Conservation (phyloP, 257 asterid species). For the Solanum peruvianum region DNA sequence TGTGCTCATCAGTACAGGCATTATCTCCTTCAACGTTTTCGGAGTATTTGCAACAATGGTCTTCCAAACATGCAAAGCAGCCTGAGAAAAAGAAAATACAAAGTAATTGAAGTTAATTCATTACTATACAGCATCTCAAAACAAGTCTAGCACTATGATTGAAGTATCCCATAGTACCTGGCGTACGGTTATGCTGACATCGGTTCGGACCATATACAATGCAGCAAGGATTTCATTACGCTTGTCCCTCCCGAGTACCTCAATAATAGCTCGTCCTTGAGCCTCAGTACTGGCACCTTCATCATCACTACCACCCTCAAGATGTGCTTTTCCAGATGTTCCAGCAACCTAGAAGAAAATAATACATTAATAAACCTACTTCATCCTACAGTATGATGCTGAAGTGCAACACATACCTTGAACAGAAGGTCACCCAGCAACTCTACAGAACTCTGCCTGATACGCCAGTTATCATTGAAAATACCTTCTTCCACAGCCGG, state of each 20-base stretch:
- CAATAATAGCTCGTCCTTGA: slow-evolving; percentile 97
- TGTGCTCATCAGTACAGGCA: slow-evolving; percentile 96
- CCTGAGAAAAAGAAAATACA: slow-evolving; percentile 31
- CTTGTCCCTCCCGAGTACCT: slow-evolving; percentile 90
- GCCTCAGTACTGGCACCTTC: slow-evolving; percentile 99
- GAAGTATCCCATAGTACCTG: slow-evolving; percentile 48
- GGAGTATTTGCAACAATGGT: slow-evolving; percentile 99
- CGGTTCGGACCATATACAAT: slow-evolving; percentile 95
- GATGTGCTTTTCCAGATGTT: slow-evolving; percentile 98
- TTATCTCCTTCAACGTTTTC: slow-evolving; percentile 88
- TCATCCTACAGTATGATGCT: not conserved
- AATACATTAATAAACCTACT: not conserved
- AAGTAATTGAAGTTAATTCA: not conserved
- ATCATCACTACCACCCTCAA: slow-evolving; percentile 99
- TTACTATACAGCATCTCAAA: slow-evolving; percentile 4
- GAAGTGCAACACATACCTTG: slow-evolving; percentile 41
- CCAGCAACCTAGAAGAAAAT: slow-evolving; percentile 85
- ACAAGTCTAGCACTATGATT: not conserved
- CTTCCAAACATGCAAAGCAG: slow-evolving; percentile 99
- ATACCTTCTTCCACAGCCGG: slow-evolving; percentile 99
- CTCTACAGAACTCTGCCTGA: slow-evolving; percentile 98
- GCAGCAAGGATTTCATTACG: slow-evolving; percentile 99
- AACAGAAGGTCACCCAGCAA: slow-evolving; percentile 93
- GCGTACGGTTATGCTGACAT: slow-evolving; percentile 89
- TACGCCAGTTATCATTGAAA: slow-evolving; percentile 97